Evolutionary conservation across 495 filamentous ascomycete species (phyloP).

Genomic region (Hypomontagnella submonticulosa): DNA sequence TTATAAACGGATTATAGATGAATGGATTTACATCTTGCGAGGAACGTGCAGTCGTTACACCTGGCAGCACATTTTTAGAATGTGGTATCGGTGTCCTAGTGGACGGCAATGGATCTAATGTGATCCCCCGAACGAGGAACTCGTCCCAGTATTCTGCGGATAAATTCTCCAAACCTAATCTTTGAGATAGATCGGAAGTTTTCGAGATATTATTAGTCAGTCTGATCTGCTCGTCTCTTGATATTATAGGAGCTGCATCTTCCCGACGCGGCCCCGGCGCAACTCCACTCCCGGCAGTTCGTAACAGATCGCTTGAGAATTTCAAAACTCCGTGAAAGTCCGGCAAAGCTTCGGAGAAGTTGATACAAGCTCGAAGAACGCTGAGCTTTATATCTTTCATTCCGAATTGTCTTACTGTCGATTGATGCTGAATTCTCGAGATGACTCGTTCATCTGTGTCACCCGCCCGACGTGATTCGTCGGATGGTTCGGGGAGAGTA

Average conservation of each 20-base stretch:
- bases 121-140: conserved; percentile 86
- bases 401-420: conserved; percentile 68
- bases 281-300: conserved; percentile 81
- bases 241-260: conserved; percentile 70
- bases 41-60: conserved; percentile 62
- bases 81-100: conserved; percentile 74
- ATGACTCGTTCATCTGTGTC: conserved; percentile 63
- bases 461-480: conserved; percentile 36
- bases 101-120: conserved; percentile 63
- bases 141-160: conserved; percentile 96
- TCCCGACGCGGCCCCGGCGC: conserved; percentile 72
- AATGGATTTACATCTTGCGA: conserved; percentile 81
- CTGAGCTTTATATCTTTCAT: conserved; percentile 80
- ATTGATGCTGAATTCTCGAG: conserved; percentile 62
- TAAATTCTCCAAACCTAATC: conserved; percentile 73
- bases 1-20: conserved; percentile 89
- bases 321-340: conserved; percentile 88
- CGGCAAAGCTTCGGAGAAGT: conserved; percentile 91
- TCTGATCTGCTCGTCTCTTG: conserved; percentile 84
- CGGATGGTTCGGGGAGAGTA: conserved; percentile 17
- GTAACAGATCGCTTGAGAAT: conserved; percentile 84
- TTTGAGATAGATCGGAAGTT: conserved; percentile 78
- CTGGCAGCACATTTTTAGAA: conserved; percentile 74
- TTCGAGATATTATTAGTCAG: conserved; percentile 84
- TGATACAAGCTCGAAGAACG: conserved; percentile 84